Conservation (phyloP, 2,329 filamentous ascomycete genomes). For the Thyridium curvatum region DNA sequence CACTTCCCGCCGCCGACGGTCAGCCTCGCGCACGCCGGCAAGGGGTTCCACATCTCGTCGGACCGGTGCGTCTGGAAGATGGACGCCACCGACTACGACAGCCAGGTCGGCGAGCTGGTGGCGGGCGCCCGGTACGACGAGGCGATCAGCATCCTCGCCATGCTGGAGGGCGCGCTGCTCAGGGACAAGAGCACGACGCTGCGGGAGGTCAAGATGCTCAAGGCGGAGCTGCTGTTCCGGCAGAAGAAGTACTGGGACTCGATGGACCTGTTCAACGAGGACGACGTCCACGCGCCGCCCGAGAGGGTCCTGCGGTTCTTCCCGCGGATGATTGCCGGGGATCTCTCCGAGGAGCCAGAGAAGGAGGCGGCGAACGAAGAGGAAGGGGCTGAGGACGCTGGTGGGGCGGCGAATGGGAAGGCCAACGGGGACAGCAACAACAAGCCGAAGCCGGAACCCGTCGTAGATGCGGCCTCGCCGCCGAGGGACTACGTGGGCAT, state of each 20-base stretch:
- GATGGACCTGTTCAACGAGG: constrained; percentile 79
- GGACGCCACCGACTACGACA: constrained; percentile 86
- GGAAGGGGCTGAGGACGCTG: constrained; percentile 10
- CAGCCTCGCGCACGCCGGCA: constrained; percentile 91
- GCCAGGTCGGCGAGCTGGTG: constrained; percentile 78
- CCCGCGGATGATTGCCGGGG: constrained; percentile 76
- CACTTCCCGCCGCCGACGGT: constrained; percentile 91
- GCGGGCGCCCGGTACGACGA: constrained; percentile 74
- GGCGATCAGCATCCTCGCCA: constrained; percentile 78
- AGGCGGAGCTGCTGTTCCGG: constrained; percentile 79
- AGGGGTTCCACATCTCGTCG: constrained; percentile 90
- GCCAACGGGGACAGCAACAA: constrained; percentile 26
- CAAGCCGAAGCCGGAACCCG: constrained; percentile 17
- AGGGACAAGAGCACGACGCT: constrained; percentile 75
- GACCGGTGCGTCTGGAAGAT: constrained; percentile 94
- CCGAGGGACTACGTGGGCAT: constrained; percentile 37
- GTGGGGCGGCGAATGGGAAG: constrained; percentile 16
- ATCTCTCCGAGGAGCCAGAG: constrained; percentile 52
- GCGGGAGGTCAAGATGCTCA: constrained; percentile 83
- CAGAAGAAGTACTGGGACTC: constrained; percentile 77
- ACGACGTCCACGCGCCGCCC: constrained; percentile 82
- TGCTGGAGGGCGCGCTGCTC: constrained; percentile 89
- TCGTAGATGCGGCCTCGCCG: constrained; percentile 22
- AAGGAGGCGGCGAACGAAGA: constrained; percentile 25
- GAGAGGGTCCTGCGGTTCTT: constrained; percentile 83